Conservation (phyloP, 202 grass and related monocot genomes). For the Schoenoplectus tabernaemontani region DNA sequence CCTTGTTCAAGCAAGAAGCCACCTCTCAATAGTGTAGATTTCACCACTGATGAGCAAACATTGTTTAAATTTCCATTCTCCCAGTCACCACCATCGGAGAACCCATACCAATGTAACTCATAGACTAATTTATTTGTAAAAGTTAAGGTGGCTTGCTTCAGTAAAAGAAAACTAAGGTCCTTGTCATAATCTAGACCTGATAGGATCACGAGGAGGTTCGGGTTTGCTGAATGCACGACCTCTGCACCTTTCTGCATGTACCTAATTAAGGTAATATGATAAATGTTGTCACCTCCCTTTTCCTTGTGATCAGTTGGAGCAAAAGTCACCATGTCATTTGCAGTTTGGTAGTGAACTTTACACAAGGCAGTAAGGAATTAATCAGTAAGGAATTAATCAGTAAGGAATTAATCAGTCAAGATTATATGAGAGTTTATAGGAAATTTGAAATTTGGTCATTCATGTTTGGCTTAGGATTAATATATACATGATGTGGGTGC, state of each 20-base stretch:
- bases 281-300: neutral
- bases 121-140: constrained; percentile 81
- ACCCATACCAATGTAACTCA: constrained; percentile 94
- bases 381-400: too few relatives aligned
- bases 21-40: constrained; percentile 43
- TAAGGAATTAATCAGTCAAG: neutral
- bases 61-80: constrained; percentile 54
- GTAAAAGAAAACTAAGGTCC: constrained; percentile 54
- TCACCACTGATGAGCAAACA: constrained; percentile 44
- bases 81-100: constrained; percentile 83
- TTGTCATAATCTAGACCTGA: constrained; percentile 83
- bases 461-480: neutral
- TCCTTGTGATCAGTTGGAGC: neutral
- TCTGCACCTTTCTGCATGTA: constrained; percentile 96
- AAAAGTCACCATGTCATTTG: neutral
- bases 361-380: too few relatives aligned
- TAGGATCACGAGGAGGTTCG: constrained; percentile 63
- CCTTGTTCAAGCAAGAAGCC: constrained; percentile 68
- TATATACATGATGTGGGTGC: neutral
- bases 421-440: neutral
- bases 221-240: constrained; percentile 64
- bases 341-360: neutral
- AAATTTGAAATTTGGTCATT: neutral
- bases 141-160: constrained; percentile 36
- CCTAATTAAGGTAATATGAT: constrained; percentile 34